Percentiles rank a stretch among this genome's conserved stretches.
These are phyloP conservation scores for Coleophoma eucalyptorum DNA, from an alignment of 2,329 filamentous ascomycete genomes.

Conservation along the genomic window DNA sequence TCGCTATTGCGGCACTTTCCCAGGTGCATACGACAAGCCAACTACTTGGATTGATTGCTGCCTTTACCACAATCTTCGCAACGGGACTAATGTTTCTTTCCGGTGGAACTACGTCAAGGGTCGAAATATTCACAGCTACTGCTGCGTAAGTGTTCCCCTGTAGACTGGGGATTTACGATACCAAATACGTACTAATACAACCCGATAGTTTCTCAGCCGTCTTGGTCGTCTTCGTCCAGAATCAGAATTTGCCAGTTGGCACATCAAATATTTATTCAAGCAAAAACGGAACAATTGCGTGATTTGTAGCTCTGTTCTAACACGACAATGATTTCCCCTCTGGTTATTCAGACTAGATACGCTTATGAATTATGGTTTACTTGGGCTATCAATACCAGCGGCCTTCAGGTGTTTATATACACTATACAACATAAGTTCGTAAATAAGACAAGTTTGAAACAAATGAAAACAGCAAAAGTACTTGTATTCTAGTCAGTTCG, in stretches of 20 bases:
- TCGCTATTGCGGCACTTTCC: constrained; percentile 14
- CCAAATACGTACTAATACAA: neutral
- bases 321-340: too few relatives aligned
- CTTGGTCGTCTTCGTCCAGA: constrained; percentile 16
- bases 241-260: neutral
- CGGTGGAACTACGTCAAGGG: constrained; percentile 7
- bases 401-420: too few relatives aligned
- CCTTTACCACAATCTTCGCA: constrained; percentile 14
- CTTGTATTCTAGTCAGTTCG: too few relatives aligned
- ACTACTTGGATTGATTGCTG: constrained; percentile 10
- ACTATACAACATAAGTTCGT: too few relatives aligned
- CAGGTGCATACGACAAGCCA: constrained; percentile 4
- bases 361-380: too few relatives aligned
- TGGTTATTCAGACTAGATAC: too few relatives aligned
- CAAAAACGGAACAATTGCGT: too few relatives aligned
- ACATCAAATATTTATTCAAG: too few relatives aligned
- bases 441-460: too few relatives aligned
- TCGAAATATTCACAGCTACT: constrained; percentile 19
- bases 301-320: too few relatives aligned
- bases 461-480: too few relatives aligned
- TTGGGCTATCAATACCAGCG: too few relatives aligned
- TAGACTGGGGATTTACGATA: neutral
- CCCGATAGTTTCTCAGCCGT: constrained; percentile 13
- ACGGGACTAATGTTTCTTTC: constrained; percentile 14
- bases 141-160: constrained; percentile 14